phyloP scores from a whole-genome alignment of 1,139 yeast species.

The Scheffersomyces parashehatae region DNA sequence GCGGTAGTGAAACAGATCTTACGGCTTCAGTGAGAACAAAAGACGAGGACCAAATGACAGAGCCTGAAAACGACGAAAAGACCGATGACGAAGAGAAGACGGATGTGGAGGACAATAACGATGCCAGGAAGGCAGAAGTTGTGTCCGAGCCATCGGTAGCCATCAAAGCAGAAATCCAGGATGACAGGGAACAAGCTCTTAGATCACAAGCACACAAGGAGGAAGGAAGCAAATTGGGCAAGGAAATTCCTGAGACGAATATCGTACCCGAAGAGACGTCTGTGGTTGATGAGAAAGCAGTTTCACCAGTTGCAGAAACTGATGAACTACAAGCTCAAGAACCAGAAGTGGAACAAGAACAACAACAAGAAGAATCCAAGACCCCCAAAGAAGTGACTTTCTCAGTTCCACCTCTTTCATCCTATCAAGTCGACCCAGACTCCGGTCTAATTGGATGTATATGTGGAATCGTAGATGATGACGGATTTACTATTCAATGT shows the following conservation, averaged over 20 bases:
- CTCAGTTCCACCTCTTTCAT: conserved; percentile 31
- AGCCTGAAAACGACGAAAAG: conserved; percentile 18
- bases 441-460: conserved; percentile 87
- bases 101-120: conserved; percentile 14
- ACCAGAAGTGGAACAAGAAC: background rate
- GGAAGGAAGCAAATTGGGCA: background rate
- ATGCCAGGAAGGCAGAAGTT: background rate
- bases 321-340: conserved; percentile 3
- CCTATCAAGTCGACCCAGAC: conserved; percentile 72
- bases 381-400: background rate
- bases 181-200: conserved; percentile 1
- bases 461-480: conserved; percentile 88
- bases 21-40: background rate
- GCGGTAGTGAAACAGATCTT: background rate
- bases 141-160: too few species aligned
- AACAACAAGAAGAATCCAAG: background rate
- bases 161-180: too few species aligned
- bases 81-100: conserved; percentile 16
- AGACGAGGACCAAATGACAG: conserved; percentile 14
- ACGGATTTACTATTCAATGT: conserved; percentile 93
- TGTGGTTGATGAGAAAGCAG: background rate
- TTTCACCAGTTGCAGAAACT: conserved; percentile 1
- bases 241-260: background rate
- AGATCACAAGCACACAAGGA: background rate
- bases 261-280: too few species aligned